Evolutionary conservation across 805 yeast genomes (phyloP).

Genomic region (Yueomyces sinensis): DNA sequence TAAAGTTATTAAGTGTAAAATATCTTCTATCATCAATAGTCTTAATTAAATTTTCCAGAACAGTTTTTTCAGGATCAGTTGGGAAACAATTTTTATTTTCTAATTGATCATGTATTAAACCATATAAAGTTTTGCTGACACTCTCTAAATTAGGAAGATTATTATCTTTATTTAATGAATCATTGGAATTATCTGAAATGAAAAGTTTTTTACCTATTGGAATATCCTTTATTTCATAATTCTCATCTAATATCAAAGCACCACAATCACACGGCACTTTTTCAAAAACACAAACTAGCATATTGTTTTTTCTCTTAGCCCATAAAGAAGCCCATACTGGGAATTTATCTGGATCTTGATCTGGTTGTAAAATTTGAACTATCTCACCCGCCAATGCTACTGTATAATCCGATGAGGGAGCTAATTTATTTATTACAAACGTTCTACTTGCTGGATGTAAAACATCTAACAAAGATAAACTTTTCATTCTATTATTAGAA

Average conservation of each 20-base stretch:
- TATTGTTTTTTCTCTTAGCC: slow-evolving; percentile 62
- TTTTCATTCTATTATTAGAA: slow-evolving; percentile 44
- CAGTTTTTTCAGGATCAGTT: background rate
- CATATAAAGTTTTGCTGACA: slow-evolving; percentile 18
- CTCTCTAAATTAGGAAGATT: slow-evolving; percentile 12
- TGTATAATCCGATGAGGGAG: slow-evolving; percentile 22
- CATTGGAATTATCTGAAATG: slow-evolving; percentile 2
- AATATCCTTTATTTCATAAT: slow-evolving; percentile 6
- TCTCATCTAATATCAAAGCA: slow-evolving; percentile 33
- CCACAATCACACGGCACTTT: slow-evolving; percentile 60
- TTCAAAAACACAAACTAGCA: slow-evolving; percentile 72
- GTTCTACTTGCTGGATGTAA: slow-evolving; percentile 62
- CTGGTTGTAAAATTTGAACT: slow-evolving; percentile 51
- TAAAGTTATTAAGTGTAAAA: slow-evolving; percentile 35
- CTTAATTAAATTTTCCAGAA: slow-evolving; percentile 12
- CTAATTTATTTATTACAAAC: slow-evolving; percentile 46
- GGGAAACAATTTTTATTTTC: slow-evolving; percentile 16
- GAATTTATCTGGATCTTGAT: slow-evolving; percentile 9
- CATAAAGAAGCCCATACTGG: slow-evolving; percentile 75
- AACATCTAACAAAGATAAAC: slow-evolving; percentile 56
- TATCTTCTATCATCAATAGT: slow-evolving; percentile 41
- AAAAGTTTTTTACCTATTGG: slow-evolving; percentile 1
- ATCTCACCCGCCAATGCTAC: slow-evolving; percentile 70
- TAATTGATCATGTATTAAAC: slow-evolving; percentile 12
- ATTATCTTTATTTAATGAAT: slow-evolving; percentile 1